Percentiles rank a stretch among this genome's conserved stretches.
These are phyloP conservation scores for Phytopythium oedochilum DNA, from an alignment of 352 stramenopile species.

Conservation along the genomic window DNA sequence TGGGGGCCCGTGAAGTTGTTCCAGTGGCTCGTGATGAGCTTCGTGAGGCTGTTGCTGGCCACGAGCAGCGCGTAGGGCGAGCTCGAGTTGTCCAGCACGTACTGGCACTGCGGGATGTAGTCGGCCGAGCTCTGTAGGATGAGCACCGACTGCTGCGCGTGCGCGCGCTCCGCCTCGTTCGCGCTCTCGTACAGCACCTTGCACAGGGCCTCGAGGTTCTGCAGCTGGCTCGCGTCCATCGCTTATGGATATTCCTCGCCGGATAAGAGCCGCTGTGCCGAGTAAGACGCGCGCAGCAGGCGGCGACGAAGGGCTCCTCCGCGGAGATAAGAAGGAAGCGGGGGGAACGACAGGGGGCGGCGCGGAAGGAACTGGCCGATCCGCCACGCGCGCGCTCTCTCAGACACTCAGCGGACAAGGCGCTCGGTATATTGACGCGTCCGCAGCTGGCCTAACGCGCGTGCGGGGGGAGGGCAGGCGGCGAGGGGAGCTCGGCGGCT, in stretches of 20 bases:
- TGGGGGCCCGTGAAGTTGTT: slow-evolving; percentile 85
- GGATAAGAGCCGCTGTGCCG: neutral
- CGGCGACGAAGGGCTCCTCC: neutral
- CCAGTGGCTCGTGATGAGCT: slow-evolving; percentile 98
- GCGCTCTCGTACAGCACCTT: slow-evolving; percentile 73
- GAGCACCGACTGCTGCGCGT: slow-evolving; percentile 81
- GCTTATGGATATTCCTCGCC: neutral
- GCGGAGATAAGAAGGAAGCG: too few species aligned
- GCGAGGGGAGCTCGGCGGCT: neutral
- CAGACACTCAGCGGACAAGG: neutral
- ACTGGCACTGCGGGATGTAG: slow-evolving; percentile 98
- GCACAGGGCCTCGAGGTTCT: slow-evolving; percentile 76
- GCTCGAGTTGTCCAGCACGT: slow-evolving; percentile 96
- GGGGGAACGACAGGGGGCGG: neutral
- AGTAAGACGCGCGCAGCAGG: neutral
- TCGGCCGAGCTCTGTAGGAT: slow-evolving; percentile 90
- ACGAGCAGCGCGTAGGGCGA: slow-evolving; percentile 96
- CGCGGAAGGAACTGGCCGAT: neutral
- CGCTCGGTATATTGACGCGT: neutral
- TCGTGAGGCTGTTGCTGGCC: slow-evolving; percentile 94
- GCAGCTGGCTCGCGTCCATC: slow-evolving; percentile 79
- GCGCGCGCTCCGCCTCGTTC: slow-evolving; percentile 64
- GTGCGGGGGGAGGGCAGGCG: neutral
- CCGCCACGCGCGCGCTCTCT: neutral
- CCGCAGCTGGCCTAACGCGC: neutral